These are phyloP conservation scores for Aspergillus biplanus DNA, from an alignment of 495 filamentous ascomycete species.

Conservation along the genomic window DNA sequence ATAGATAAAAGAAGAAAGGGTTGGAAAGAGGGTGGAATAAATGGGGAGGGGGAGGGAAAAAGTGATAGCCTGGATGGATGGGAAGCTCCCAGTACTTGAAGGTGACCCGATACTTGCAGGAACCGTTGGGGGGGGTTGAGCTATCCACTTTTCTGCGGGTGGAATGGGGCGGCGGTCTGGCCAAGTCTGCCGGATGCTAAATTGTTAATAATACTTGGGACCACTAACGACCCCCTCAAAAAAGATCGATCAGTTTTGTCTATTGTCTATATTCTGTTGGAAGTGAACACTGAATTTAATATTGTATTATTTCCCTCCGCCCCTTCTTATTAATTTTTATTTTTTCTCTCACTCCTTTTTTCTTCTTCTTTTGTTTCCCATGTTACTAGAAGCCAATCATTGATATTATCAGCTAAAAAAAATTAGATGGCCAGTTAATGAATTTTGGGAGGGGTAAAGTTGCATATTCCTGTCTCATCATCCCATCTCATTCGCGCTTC, in stretches of 20 bases:
- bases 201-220: slow-evolving; percentile 14
- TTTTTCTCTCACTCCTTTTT: not conserved
- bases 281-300: not conserved
- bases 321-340: too few species aligned
- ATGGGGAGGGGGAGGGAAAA: slow-evolving; percentile 12
- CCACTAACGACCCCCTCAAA: slow-evolving; percentile 17
- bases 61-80: slow-evolving; percentile 15
- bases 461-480: not conserved
- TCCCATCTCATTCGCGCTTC: not conserved
- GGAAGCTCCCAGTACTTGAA: slow-evolving; percentile 27
- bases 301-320: too few species aligned
- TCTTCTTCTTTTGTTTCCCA: slow-evolving; percentile 1
- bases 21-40: slow-evolving; percentile 13
- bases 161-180: slow-evolving; percentile 28
- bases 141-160: slow-evolving; percentile 22
- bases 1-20: not conserved
- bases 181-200: slow-evolving; percentile 27
- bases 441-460: slow-evolving; percentile 22
- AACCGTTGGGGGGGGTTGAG: slow-evolving; percentile 29
- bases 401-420: slow-evolving; percentile 7
- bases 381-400: not conserved
- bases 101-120: slow-evolving; percentile 19
- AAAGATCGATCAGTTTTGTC: slow-evolving; percentile 20
- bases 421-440: not conserved
- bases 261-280: not conserved